phyloP scores from a whole-genome alignment of 768 basidiomycete genomes.

The Termitomyces sp. region DNA sequence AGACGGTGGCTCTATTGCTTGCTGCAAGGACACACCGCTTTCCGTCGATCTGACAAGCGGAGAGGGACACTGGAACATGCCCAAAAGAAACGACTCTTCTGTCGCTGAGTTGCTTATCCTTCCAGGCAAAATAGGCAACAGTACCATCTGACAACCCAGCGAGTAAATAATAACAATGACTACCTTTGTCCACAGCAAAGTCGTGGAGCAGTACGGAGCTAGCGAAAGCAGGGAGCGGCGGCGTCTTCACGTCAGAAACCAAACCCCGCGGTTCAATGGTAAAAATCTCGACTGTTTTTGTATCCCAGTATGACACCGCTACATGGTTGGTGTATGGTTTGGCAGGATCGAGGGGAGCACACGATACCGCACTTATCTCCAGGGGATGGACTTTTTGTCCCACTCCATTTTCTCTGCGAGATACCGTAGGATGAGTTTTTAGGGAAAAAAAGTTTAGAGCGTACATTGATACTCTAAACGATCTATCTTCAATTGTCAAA shows the following conservation, averaged over 20 bases:
- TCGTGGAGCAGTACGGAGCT: conserved; percentile 50
- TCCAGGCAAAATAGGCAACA: conserved; percentile 52
- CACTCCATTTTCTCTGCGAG: conserved; percentile 4
- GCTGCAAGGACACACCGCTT: conserved; percentile 61
- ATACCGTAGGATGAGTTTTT: neutral
- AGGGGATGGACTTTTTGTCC: conserved; percentile 10
- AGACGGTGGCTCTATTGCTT: conserved; percentile 62
- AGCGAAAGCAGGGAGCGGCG: conserved; percentile 34
- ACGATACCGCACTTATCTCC: conserved; percentile 72
- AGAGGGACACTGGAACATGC: conserved; percentile 57
- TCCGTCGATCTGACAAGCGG: conserved; percentile 49
- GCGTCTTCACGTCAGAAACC: conserved; percentile 29
- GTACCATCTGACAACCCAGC: conserved; percentile 76
- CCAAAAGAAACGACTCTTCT: conserved; percentile 64
- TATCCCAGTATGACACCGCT: conserved; percentile 75
- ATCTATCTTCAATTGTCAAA: conserved; percentile 41
- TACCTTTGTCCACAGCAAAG: conserved; percentile 23
- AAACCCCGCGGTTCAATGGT: conserved; percentile 22
- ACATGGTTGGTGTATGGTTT: conserved; percentile 43
- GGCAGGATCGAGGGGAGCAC: conserved; percentile 46
- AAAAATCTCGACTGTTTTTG: conserved; percentile 58
- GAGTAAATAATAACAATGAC: conserved; percentile 53
- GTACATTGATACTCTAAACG: conserved; percentile 28
- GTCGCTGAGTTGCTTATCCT: conserved; percentile 36
- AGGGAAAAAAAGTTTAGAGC: conserved; percentile 5